Base-by-base conservation (phyloP, 2,329 filamentous ascomycete genomes). In the Xylariaceae sp. region DNA sequence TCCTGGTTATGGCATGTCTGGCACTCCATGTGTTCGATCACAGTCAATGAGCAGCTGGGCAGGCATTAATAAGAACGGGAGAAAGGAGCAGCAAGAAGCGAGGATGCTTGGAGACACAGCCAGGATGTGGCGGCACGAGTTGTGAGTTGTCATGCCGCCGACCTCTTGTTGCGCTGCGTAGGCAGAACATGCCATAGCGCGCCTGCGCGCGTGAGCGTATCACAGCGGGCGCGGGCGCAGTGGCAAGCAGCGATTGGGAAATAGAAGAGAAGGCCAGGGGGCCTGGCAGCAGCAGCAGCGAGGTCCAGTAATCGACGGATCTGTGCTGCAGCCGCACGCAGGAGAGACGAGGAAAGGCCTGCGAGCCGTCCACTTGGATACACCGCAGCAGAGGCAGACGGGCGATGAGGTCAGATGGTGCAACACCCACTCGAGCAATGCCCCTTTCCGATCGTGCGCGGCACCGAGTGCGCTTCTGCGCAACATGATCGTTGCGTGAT, bases 301-400 rank as follows among this genome's bases (percentile, higher is more conserved):
- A 40, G 53, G 55, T 55, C 57, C 56, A 59, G 60, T 59, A 47
- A 55, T 50, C 41, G 40, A 39, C 26, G 29, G 43, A 33, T 39
- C 40, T 38, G 34, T 38, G n/a, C n/a, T n/a, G n/a, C 24, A 26
- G 30, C 46, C 51, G 50, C 48, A 48, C 33, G 42, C 37, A 37
- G 39, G 38, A 43, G 32, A 47, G 43, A 46, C 44, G 34, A 39
- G 45, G 46, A 42, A 46, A 45, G 49, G 40, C 33, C 43, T 40
- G 47, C 42, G 26, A 32, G 45, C 47, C 39, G 53, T 56, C 49
- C 52, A 53, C 37, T 35, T 35, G 28, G 25, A 29, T 26, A 18
- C 7, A 26, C n/a, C n/a, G n/a, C n/a, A n/a, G n/a, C n/a, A n/a
- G n/a, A n/a, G n/a, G n/a, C n/a, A n/a, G n/a, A n/a, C n/a, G n/a